phyloP scores from a whole-genome alignment of 2,329 filamentous ascomycete genomes.

The Fusarium burgessii region DNA sequence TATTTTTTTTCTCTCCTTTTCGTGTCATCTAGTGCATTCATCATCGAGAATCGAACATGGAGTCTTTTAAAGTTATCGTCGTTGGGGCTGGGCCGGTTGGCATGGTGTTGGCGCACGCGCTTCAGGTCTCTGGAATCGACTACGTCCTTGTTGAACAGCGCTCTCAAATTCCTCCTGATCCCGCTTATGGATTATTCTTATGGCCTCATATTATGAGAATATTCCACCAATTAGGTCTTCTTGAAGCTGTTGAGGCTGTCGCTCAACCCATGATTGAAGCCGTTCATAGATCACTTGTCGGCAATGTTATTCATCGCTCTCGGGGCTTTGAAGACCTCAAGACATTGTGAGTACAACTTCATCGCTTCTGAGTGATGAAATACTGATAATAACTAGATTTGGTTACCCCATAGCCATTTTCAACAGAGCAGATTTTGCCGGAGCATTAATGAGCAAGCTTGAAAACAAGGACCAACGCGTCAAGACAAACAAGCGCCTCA shows the following conservation, averaged over 20 bases:
- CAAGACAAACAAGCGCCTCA: slow-evolving; percentile 23
- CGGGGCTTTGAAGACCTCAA: not conserved
- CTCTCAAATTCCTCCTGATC: slow-evolving; percentile 17
- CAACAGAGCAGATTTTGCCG: slow-evolving; percentile 22
- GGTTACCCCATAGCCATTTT: slow-evolving; percentile 28
- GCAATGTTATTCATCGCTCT: not conserved
- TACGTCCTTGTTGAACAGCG: slow-evolving; percentile 26
- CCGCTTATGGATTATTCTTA: slow-evolving; percentile 22
- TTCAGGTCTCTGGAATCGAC: slow-evolving; percentile 15
- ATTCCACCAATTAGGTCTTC: slow-evolving; percentile 17
- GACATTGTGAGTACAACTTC: not conserved
- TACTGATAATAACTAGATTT: not conserved
- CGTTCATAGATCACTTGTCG: slow-evolving; percentile 11
- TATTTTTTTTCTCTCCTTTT: not conserved
- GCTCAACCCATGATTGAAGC: slow-evolving; percentile 15
- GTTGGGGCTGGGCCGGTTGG: slow-evolving; percentile 25
- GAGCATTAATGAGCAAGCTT: slow-evolving; percentile 7
- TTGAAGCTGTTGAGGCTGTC: not conserved
- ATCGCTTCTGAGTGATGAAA: accelerated
- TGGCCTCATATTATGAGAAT: slow-evolving; percentile 30
- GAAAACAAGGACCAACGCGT: not conserved
- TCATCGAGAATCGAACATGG: not conserved
- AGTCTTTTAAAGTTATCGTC: slow-evolving; percentile 23
- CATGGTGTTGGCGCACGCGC: slow-evolving; percentile 20
- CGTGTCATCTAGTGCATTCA: accelerated